Conservation (phyloP, 2,329 filamentous ascomycete species). For the Aspergillus floridensis region DNA sequence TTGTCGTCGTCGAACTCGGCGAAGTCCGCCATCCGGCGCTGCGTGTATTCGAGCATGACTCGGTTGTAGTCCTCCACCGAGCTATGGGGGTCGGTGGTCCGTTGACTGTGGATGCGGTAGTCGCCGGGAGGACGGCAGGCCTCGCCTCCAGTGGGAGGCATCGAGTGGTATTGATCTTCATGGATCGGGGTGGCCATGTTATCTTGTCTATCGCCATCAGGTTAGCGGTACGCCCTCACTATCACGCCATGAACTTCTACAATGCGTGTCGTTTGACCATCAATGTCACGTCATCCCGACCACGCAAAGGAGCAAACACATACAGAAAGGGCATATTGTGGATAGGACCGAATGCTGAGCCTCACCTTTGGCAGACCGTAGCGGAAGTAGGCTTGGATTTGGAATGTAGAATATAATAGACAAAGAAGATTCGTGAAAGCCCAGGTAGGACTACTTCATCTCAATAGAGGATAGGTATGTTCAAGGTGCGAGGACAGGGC, state of each 20-base stretch:
- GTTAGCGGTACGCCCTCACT: neutral
- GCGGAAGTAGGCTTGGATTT: neutral
- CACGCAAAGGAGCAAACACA: neutral
- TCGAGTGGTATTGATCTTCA: slow-evolving; percentile 3
- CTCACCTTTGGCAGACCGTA: neutral
- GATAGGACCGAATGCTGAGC: neutral
- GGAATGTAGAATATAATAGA: neutral
- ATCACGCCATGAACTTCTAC: neutral
- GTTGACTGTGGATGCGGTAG: slow-evolving; percentile 17
- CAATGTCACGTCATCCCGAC: neutral
- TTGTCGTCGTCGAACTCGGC: slow-evolving; percentile 24
- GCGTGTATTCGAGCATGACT: slow-evolving; percentile 39
- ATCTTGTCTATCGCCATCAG: neutral
- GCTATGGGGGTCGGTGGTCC: slow-evolving; percentile 22
- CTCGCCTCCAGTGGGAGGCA: slow-evolving; percentile 21
- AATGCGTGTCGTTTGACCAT: neutral
- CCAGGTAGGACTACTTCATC: slow-evolving; percentile 4
- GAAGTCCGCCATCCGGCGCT: slow-evolving; percentile 37
- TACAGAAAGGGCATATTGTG: neutral
- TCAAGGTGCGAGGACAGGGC: neutral
- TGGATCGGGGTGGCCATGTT: slow-evolving; percentile 11
- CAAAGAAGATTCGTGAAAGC: neutral
- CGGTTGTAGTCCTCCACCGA: slow-evolving; percentile 41
- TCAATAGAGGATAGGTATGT: neutral
- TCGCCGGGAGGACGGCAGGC: slow-evolving; percentile 17